phyloP scores from a whole-genome alignment of 345 rosid genomes.

The Citrus medica region DNA sequence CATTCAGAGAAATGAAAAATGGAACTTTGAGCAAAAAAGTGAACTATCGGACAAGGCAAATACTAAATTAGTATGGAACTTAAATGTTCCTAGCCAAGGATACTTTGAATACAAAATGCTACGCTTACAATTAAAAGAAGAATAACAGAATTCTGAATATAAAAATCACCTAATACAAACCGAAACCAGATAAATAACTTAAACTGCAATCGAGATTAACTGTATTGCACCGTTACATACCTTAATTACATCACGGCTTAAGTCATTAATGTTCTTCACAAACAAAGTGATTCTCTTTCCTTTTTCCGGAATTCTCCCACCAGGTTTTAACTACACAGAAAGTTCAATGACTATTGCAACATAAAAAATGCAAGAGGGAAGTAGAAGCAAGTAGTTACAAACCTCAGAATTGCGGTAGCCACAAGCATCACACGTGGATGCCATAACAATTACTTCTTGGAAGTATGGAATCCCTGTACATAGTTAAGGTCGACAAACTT shows the following conservation, averaged over 20 bases:
- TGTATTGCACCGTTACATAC: constrained; percentile 27
- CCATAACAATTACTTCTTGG: constrained; percentile 98
- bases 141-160: not conserved
- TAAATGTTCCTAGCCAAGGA: not conserved
- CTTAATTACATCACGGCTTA: constrained; percentile 92
- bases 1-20: not conserved
- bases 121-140: not conserved
- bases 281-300: constrained; percentile 66
- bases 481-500: constrained; percentile 41
- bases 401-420: constrained; percentile 99
- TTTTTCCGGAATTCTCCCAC: constrained; percentile 81
- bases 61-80: not conserved
- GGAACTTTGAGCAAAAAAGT: not conserved
- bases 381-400: constrained; percentile 14
- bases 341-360: constrained; percentile 10
- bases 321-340: constrained; percentile 74
- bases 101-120: not conserved
- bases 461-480: constrained; percentile 82
- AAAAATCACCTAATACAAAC: not conserved
- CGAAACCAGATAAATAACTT: not conserved
- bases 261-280: constrained; percentile 56
- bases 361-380: not conserved
- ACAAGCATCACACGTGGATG: constrained; percentile 81
- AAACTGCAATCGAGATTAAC: not conserved
- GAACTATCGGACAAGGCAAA: not conserved